Base-by-base conservation (phyloP, 148 eudicot genomes). In the Fagopyrum esculentum region DNA sequence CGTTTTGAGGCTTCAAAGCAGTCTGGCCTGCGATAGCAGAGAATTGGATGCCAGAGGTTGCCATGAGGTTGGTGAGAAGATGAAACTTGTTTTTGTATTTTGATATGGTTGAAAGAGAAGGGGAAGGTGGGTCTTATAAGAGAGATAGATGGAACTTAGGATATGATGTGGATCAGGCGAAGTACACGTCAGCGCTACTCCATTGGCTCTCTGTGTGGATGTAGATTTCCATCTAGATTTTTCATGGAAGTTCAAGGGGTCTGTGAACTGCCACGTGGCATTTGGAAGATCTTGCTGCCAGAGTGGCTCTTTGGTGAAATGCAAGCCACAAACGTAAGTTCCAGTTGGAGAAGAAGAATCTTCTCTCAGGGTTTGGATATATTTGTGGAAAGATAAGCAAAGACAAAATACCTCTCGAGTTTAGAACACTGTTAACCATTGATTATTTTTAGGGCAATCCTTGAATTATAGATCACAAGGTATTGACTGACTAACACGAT, bases 21-120 rank as follows among this genome's bases (percentile, higher is more conserved):
- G 87, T 75, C 80, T 86, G 85, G 7, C 91, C 89, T 49, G 79
- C 86, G 80, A 88, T 83, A 22, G 87, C 87, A 26, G 89, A 86
- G 54, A 84, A 84, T 75, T 88, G 91, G 83, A 84, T 74, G 45
- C 81, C 83, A 61, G 86, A 80, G 74, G 83, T 79, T 54, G 86
- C 90, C 90, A 87, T 87, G 71, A 45, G 45, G 8, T 22, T 45
- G 17, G 29, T 12, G 12, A 50, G 74, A 4, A 77, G 45, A 16
- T 75, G 55, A 16, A 17, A 47, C 48, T 69, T 76, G 73, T 12
- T 35, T 35, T 59, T 35, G 69, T 64, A 45, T 13, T 64, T n/a
- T 64, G 69, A 11, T 64, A 35, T 66, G 71, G 46, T 66, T 66
- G 45, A 15, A 7, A 26, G 22, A 51, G 12, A 56, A 10, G 8